phyloP scores from a whole-genome alignment of 495 filamentous ascomycete genomes.

The Talaromyces ruber region DNA sequence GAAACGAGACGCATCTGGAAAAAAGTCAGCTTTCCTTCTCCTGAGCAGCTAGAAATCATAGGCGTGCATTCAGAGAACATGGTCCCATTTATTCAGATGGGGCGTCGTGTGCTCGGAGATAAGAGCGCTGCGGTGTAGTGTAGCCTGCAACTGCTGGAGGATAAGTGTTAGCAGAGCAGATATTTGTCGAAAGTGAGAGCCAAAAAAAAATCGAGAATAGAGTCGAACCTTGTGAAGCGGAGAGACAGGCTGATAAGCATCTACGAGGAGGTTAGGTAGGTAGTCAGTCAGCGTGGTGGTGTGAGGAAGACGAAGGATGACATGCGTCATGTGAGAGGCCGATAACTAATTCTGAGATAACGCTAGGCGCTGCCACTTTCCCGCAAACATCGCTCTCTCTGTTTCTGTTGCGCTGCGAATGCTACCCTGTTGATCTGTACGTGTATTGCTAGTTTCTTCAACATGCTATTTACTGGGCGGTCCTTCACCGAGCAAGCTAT shows the following conservation, averaged over 20 bases:
- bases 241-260: not conserved
- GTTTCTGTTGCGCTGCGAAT: not conserved
- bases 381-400: not conserved
- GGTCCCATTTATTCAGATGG: slow-evolving; percentile 13
- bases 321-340: slow-evolving; percentile 3
- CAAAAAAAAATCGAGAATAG: not conserved
- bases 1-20: slow-evolving; percentile 88
- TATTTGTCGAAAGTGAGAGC: not conserved
- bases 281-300: not conserved
- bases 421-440: not conserved
- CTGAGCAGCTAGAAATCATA: slow-evolving; percentile 4
- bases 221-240: not conserved
- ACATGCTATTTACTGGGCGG: not conserved
- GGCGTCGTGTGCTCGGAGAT: not conserved
- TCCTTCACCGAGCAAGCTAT: not conserved
- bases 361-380: not conserved
- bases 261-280: not conserved
- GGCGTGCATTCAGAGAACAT: slow-evolving; percentile 87
- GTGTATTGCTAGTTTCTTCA: not conserved
- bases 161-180: not conserved
- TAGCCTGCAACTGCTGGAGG: not conserved
- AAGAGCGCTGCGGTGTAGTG: not conserved
- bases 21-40: not conserved
- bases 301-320: not conserved
- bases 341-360: not conserved